Evolutionary conservation across 192 early-diverging fungal species (phyloP), one percentile per base, ranked within the genome.

Genomic region (Podila horticola): DNA sequence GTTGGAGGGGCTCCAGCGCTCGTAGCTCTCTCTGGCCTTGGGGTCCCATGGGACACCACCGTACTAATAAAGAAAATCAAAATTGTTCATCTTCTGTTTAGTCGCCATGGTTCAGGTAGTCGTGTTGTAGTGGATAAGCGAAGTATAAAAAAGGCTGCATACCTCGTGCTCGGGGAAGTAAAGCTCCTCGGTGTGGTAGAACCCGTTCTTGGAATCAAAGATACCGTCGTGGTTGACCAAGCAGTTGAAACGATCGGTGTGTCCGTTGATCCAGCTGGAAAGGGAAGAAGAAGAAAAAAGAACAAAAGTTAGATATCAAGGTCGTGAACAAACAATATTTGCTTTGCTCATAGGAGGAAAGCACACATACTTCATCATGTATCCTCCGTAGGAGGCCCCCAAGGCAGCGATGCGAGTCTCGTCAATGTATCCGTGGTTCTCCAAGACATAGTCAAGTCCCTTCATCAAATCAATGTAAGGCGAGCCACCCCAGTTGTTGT

Each of bases 301-400:
- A 26, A 61, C 3, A 63, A 63, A 61, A 19, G 28, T 58, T 26
- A 26, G 1, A 49, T 7, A 28, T 6, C 7, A 28, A 33, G 15
- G 28, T 26, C 29, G 11, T 36, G 36, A 58, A 22, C 5, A 6
- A 26, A 11, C 33, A 8, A 38, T 26, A 26, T 62, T 17, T 15
- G 31, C 19, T 5, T 22, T 15, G 2, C 7, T n/a, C 28, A 49
- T 26, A 24, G 8, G 20, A 17, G 22, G 10, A 59, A 60, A 36
- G 9, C 62, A 30, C 62, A 30, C 13, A 30, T 75, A 75, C 74
- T 95, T 95, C 62, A 93, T 85, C 94, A 93, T 93, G 71, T 89
- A 94, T 15, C 92, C 94, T 74, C 94, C 94, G 81, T 94, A 95
- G 9, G 87, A 90, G 2, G 91, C 93, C 52, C 94, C 94, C 33